phyloP scores from a whole-genome alignment of 1,284 basidiomycete species.

The Tremellales sp. region DNA sequence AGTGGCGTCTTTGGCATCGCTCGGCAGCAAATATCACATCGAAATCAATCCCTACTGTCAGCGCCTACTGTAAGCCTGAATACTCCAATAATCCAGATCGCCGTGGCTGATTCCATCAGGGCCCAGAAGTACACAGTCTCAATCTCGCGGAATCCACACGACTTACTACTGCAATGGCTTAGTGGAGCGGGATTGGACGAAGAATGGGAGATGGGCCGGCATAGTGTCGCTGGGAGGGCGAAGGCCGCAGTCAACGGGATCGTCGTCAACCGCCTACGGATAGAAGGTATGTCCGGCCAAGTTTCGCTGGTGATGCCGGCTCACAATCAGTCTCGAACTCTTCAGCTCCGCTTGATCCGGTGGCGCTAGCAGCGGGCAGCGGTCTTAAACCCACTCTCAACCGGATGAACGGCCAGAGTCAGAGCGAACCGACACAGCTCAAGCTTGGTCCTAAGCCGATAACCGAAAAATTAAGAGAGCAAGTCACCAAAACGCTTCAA shows the following conservation, averaged over 20 bases:
- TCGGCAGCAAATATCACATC: slow-evolving; percentile 80
- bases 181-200: slow-evolving; percentile 79
- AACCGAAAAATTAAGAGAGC: slow-evolving; percentile 69
- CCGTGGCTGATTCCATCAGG: slow-evolving; percentile 9
- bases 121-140: slow-evolving; percentile 86
- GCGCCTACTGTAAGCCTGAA: slow-evolving; percentile 59
- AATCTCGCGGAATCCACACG: slow-evolving; percentile 88
- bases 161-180: slow-evolving; percentile 90
- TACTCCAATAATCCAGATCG: not conserved
- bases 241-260: slow-evolving; percentile 77
- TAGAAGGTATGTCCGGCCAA: slow-evolving; percentile 65
- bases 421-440: slow-evolving; percentile 48
- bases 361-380: not conserved
- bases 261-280: slow-evolving; percentile 85
- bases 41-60: slow-evolving; percentile 77
- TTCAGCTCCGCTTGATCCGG: slow-evolving; percentile 67
- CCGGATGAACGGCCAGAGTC: not conserved
- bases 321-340: slow-evolving; percentile 26
- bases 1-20: slow-evolving; percentile 74
- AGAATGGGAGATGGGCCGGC: slow-evolving; percentile 70
- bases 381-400: not conserved
- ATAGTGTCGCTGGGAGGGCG: slow-evolving; percentile 59
- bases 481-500: slow-evolving; percentile 63
- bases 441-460: slow-evolving; percentile 79
- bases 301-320: slow-evolving; percentile 1